Percentiles rank a stretch among this genome's conserved stretches.
Conservation (phyloP, 306 rosid genomes). For the Fragaria vesca region DNA sequence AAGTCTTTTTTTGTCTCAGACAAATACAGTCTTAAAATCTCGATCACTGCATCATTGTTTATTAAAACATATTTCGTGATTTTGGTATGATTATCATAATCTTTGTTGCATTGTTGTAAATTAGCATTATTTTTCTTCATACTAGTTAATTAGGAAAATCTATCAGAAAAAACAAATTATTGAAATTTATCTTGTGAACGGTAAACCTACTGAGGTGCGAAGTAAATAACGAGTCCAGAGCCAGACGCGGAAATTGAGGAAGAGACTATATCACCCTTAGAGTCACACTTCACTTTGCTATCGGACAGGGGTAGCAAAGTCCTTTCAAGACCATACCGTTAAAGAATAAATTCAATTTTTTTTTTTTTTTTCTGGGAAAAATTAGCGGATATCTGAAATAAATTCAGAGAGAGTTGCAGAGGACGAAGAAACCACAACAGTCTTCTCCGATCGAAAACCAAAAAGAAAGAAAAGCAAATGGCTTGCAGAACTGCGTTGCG, state of each 20-base stretch:
- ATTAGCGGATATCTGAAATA: neutral
- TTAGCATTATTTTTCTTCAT: too few relatives aligned
- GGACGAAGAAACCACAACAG: neutral
- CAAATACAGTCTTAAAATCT: too few relatives aligned
- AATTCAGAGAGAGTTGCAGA: neutral
- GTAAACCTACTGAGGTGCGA: neutral
- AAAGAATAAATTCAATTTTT: neutral
- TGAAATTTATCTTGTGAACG: neutral
- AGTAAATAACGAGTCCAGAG: neutral
- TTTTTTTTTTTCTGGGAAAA: neutral
- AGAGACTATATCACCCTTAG: neutral
- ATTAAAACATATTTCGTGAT: too few relatives aligned
- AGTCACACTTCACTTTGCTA: rapidly evolving
- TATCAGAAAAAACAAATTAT: too few relatives aligned
- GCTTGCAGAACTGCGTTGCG: slow-evolving; percentile 65
- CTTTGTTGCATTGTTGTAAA: too few relatives aligned
- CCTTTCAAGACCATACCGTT: neutral
- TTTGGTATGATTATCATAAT: too few relatives aligned
- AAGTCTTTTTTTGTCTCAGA: too few relatives aligned
- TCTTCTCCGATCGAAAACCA: neutral
- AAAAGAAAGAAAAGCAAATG: slow-evolving; percentile 26
- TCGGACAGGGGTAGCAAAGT: neutral
- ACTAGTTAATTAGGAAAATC: too few relatives aligned
- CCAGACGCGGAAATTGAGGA: neutral
- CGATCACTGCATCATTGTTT: too few relatives aligned